Evolutionary conservation across 306 rosid species (phyloP), one percentile per base, ranked within the genome.

Genomic region (Morella rubra): DNA sequence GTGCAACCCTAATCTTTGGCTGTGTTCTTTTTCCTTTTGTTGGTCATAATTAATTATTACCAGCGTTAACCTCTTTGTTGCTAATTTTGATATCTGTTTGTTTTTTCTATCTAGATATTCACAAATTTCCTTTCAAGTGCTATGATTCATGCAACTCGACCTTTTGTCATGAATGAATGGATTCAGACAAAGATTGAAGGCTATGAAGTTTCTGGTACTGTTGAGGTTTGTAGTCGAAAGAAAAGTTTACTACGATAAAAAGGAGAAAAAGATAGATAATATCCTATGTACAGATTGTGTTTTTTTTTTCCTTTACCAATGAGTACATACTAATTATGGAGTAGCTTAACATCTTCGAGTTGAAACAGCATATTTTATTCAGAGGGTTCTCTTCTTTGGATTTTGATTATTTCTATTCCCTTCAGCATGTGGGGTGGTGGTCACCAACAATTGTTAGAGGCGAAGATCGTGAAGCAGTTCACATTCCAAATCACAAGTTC

Each of bases 381-480:
- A 22, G 71, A 68, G 44, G 56, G 51, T 37, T 52, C 61, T 60
- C 56, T 80, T 45, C 51, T 81, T n/a, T 56, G 51, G 47, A 65
- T 70, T 64, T 76, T 75, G 78, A 73, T 80, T 60, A 42, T 73
- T 79, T 67, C 83, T 75, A 44, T 89, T 41, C 22, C 71, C 75
- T 83, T 79, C 82, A 95, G 98, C 97, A 95, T 76, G 97, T 95
- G 77, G 98, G 98, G 58, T 95, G 98, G 98, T 95, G 98, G 97
- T 95, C 98, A 32, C 97, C 98, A 12, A 95, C 98, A 66, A 85
- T 94, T 74, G 79, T 94, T 27, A 88, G 98, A 86, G 98, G 98
- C 73, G 98, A 94, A 89, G 96, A 91, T 76, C 93, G 98, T 79
- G 98, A 94, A 88, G 98, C 98, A 52, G 89, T 94, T 80, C 97